Evolutionary conservation across 768 basidiomycete genomes (phyloP).

Genomic region (Suillus subluteus): DNA sequence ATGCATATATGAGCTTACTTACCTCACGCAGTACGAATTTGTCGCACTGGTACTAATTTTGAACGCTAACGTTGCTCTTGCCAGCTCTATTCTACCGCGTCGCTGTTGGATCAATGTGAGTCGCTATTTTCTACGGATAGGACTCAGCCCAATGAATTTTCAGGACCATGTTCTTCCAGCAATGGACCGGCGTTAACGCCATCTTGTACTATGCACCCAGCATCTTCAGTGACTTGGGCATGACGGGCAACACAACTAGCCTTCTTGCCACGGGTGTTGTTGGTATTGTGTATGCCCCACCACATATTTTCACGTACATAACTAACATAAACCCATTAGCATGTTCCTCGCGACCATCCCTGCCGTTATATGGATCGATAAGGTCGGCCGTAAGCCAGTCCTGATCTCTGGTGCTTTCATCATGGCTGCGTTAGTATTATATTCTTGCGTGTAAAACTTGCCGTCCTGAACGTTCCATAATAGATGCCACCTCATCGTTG

Average conservation of each 20-base stretch:
- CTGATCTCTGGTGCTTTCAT: slow-evolving; percentile 73
- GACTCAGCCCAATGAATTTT: neutral
- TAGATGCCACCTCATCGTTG: slow-evolving; percentile 73
- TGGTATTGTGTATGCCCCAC: slow-evolving; percentile 64
- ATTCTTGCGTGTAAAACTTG: slow-evolving; percentile 16
- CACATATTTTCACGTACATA: neutral
- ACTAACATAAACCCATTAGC: slow-evolving; percentile 32
- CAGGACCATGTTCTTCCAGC: slow-evolving; percentile 80
- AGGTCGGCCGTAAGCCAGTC: slow-evolving; percentile 74
- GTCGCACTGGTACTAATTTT: neutral
- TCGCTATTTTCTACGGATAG: slow-evolving; percentile 3
- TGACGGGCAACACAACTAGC: slow-evolving; percentile 62
- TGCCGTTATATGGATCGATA: slow-evolving; percentile 81
- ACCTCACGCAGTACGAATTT: slow-evolving; percentile 41
- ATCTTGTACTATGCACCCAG: slow-evolving; percentile 78
- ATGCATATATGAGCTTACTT: slow-evolving; percentile 65
- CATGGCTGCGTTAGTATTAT: slow-evolving; percentile 59
- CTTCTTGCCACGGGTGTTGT: slow-evolving; percentile 73
- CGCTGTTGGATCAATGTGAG: slow-evolving; percentile 59
- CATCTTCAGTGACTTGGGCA: slow-evolving; percentile 65
- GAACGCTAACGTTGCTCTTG: slow-evolving; percentile 6
- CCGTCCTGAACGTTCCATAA: slow-evolving; percentile 17
- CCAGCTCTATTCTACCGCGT: slow-evolving; percentile 65
- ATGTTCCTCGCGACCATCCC: slow-evolving; percentile 82
- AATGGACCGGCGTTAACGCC: slow-evolving; percentile 81